These are phyloP conservation scores for Mycosphaerelloides madeirae DNA, from an alignment of 2,329 filamentous ascomycete genomes.

Conservation along the genomic window DNA sequence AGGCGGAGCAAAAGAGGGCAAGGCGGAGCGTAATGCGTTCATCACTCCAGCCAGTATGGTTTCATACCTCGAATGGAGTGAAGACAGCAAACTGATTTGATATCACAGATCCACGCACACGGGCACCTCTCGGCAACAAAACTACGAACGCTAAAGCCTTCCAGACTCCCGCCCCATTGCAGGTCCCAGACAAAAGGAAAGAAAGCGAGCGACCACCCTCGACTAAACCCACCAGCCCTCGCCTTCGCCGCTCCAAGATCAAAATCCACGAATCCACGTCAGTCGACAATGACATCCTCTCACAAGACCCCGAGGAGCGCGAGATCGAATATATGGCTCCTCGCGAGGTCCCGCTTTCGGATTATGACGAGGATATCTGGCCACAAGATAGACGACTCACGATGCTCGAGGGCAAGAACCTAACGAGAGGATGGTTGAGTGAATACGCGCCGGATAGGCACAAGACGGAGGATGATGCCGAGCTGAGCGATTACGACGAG, in stretches of 20 bases:
- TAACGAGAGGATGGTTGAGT: constrained; percentile 48
- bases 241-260: constrained; percentile 50
- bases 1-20: constrained; percentile 50
- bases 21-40: constrained; percentile 62
- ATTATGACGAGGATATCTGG: constrained; percentile 31
- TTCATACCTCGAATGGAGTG: background rate
- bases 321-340: constrained; percentile 91
- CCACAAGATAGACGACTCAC: constrained; percentile 25
- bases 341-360: constrained; percentile 48
- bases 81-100: constrained; percentile 5
- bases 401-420: constrained; percentile 49
- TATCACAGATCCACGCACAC: constrained; percentile 56
- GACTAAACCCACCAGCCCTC: constrained; percentile 53
- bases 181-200: constrained; percentile 49
- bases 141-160: constrained; percentile 88
- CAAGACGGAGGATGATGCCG: constrained; percentile 57
- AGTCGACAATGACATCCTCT: constrained; percentile 17
- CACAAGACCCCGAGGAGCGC: constrained; percentile 48
- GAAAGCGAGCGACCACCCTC: constrained; percentile 30
- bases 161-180: constrained; percentile 52
- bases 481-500: constrained; percentile 63
- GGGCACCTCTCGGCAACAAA: constrained; percentile 86
- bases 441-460: constrained; percentile 51
- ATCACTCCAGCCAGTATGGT: constrained; percentile 72
- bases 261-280: constrained; percentile 56